A percentile compares a stretch with the other conserved stretches of the same genome.
Conservation (phyloP, 352 stramenopile species). For the Phytophthora foliorum region DNA sequence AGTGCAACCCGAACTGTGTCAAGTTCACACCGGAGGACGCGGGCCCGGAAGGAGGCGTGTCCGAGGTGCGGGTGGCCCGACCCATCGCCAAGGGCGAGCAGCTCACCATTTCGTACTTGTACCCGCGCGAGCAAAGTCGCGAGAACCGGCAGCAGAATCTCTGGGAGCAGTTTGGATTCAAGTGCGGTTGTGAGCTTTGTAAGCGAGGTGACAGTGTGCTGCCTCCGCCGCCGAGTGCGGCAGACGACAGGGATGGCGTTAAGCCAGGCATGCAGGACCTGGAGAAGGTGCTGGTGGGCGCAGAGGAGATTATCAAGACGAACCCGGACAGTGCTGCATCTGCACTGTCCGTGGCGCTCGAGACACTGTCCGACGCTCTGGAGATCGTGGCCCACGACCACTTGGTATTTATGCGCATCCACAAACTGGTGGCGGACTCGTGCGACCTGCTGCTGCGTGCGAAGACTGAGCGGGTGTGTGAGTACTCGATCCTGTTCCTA, state of each 20-base stretch:
- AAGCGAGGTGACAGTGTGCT: constrained; percentile 76
- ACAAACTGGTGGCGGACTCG: constrained; percentile 92
- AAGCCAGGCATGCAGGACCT: constrained; percentile 62
- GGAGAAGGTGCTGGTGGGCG: constrained; percentile 67
- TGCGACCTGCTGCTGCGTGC: constrained; percentile 87
- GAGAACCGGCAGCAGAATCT: constrained; percentile 83
- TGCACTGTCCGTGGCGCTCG: constrained; percentile 77
- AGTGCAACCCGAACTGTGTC: constrained; percentile 95
- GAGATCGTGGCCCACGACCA: constrained; percentile 89
- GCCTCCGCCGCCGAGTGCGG: constrained; percentile 38
- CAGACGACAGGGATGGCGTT: constrained; percentile 18
- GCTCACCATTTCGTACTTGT: constrained; percentile 95
- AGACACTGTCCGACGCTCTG: constrained; percentile 83
- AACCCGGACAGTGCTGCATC: constrained; percentile 48
- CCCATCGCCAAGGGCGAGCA: constrained; percentile 88
- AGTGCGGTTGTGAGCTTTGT: constrained; percentile 77
- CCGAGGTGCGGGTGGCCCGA: constrained; percentile 92
- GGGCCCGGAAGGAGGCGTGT: constrained; percentile 65
- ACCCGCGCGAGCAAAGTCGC: constrained; percentile 91
- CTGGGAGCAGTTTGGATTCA: constrained; percentile 94
- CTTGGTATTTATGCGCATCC: constrained; percentile 91
- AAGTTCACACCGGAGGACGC: constrained; percentile 88
- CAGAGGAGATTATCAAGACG: constrained; percentile 73
- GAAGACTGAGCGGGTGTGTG: constrained; percentile 69
- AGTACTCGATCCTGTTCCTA: constrained; percentile 91